phyloP scores from a whole-genome alignment of 2,329 filamentous ascomycete species.

The Curvularia hawaiiensis region DNA sequence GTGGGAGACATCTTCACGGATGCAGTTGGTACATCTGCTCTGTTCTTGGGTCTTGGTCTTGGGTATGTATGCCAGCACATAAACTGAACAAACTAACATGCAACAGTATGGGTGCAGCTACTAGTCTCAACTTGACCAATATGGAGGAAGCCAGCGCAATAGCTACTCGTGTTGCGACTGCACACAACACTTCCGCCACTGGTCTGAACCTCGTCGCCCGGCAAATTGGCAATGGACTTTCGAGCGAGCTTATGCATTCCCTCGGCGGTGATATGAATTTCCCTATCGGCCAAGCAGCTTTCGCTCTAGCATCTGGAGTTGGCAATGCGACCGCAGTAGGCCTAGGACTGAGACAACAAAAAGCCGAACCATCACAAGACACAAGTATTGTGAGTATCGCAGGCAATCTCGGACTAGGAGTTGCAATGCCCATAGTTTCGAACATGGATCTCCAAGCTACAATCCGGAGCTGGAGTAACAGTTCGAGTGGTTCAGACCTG shows the following conservation, averaged over 20 bases:
- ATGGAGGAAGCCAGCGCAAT: constrained; percentile 21
- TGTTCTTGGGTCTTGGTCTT: constrained; percentile 39
- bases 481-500: constrained; percentile 6
- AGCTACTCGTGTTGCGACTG: constrained; percentile 25
- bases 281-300: constrained; percentile 28
- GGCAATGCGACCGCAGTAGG: constrained; percentile 35
- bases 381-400: constrained; percentile 29
- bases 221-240: constrained; percentile 33
- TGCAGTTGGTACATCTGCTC: constrained; percentile 31
- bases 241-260: constrained; percentile 27
- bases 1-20: constrained; percentile 19
- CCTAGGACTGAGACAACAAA: constrained; percentile 29
- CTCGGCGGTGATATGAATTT: constrained; percentile 5
- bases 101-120: constrained; percentile 32
- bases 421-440: constrained; percentile 30
- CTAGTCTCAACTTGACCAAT: constrained; percentile 34
- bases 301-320: constrained; percentile 35
- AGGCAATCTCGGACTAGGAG: constrained; percentile 35
- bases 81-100: constrained; percentile 9
- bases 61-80: constrained; percentile 22
- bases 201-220: constrained; percentile 34
- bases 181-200: constrained; percentile 28
- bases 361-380: constrained; percentile 23
- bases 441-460: constrained; percentile 28
- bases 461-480: constrained; percentile 18